phyloP scores from a whole-genome alignment of 148 eudicot species.

The Cornus florida region DNA sequence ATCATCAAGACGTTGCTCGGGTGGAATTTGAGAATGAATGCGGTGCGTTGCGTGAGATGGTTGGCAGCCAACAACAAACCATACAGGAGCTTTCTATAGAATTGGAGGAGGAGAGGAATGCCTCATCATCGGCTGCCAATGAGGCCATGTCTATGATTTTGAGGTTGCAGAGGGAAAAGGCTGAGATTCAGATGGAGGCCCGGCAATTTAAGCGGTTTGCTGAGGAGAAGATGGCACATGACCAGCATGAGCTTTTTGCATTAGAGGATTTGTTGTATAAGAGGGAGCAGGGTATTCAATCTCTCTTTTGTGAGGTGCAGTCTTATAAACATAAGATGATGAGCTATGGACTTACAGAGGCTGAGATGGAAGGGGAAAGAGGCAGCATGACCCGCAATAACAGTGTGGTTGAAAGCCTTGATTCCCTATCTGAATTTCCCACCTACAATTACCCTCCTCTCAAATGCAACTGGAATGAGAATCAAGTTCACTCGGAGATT shows the following conservation, averaged over 20 bases:
- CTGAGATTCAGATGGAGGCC: slow-evolving; percentile 80
- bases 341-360: slow-evolving; percentile 74
- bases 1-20: slow-evolving; percentile 51
- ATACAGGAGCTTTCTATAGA: slow-evolving; percentile 65
- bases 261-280: slow-evolving; percentile 79
- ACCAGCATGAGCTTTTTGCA: slow-evolving; percentile 56
- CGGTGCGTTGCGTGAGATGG: slow-evolving; percentile 60
- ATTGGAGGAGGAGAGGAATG: slow-evolving; percentile 89
- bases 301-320: slow-evolving; percentile 76
- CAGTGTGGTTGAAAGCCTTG: slow-evolving; percentile 36
- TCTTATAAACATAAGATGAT: slow-evolving; percentile 83
- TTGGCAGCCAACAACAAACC: slow-evolving; percentile 57
- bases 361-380: slow-evolving; percentile 59
- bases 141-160: slow-evolving; percentile 97
- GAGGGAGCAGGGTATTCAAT: slow-evolving; percentile 69
- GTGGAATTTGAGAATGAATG: slow-evolving; percentile 82
- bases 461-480: slow-evolving; percentile 52
- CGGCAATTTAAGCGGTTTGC: slow-evolving; percentile 82
- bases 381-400: slow-evolving; percentile 35
- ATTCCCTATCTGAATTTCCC: slow-evolving; percentile 45
- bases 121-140: slow-evolving; percentile 82
- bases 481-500: slow-evolving; percentile 39
- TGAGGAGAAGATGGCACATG: slow-evolving; percentile 88
- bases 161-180: slow-evolving; percentile 88
- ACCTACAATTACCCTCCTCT: slow-evolving; percentile 67